A percentile compares a stretch with the other conserved stretches of the same genome.
Conservation (phyloP, 2,329 filamentous ascomycete genomes). For the Neoarthrinium moseri region DNA sequence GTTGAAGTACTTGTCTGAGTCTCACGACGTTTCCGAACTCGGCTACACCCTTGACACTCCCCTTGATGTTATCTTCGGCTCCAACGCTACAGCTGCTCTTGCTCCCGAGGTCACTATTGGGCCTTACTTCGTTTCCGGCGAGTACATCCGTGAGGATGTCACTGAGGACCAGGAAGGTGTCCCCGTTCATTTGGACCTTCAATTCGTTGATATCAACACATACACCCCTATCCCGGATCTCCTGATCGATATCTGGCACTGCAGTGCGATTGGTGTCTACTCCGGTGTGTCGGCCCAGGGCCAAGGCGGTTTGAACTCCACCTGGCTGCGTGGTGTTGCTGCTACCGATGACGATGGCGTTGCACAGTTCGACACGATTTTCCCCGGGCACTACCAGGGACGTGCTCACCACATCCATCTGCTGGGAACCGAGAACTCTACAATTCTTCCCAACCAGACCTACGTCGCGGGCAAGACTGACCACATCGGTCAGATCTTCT, state of each 20-base stretch:
- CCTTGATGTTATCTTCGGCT: constrained; percentile 28
- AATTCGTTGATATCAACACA: constrained; percentile 35
- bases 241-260: constrained; percentile 36
- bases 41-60: constrained; percentile 34
- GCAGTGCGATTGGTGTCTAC: constrained; percentile 38
- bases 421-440: constrained; percentile 22
- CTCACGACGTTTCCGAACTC: constrained; percentile 23
- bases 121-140: constrained; percentile 32
- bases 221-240: constrained; percentile 31
- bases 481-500: constrained; percentile 62
- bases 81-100: constrained; percentile 25
- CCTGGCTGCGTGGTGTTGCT: constrained; percentile 48
- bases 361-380: constrained; percentile 43
- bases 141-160: constrained; percentile 34
- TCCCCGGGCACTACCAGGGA: constrained; percentile 40
- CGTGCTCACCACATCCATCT: constrained; percentile 41
- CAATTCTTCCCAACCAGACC: constrained; percentile 46
- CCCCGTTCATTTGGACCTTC: constrained; percentile 35
- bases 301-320: constrained; percentile 34
- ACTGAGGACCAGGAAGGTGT: constrained; percentile 35
- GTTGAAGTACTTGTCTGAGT: constrained; percentile 21
- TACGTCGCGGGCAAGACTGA: constrained; percentile 44
- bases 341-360: constrained; percentile 45
- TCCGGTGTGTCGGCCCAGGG: constrained; percentile 25
- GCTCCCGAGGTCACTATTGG: constrained; percentile 28